A percentile compares a stretch with the other conserved stretches of the same genome.
phyloP scores from a whole-genome alignment of 2,329 filamentous ascomycete species.

The Fusarium tuaranense region DNA sequence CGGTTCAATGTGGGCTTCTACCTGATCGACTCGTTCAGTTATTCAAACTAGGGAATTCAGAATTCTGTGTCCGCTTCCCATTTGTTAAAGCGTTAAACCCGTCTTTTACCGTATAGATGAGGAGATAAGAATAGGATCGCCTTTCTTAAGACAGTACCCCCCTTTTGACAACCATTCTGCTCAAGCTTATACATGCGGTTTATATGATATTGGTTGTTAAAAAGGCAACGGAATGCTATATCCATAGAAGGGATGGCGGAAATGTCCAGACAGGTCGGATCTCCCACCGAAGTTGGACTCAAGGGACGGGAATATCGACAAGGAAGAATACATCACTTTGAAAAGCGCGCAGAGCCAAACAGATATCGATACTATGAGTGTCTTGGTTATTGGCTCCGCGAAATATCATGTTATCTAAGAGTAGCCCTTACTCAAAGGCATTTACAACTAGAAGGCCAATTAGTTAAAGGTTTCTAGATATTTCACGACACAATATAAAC shows the following conservation, averaged over 20 bases:
- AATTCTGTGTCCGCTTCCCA: not conserved
- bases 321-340: not conserved
- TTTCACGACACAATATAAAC: not conserved
- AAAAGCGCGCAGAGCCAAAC: not conserved
- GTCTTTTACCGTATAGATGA: not conserved
- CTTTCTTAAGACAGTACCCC: not conserved
- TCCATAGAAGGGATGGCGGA: not conserved
- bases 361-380: not conserved
- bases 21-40: not conserved
- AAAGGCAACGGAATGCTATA: not conserved
- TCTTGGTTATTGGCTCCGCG: not conserved
- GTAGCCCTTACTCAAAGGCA: not conserved
- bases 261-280: not conserved
- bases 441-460: not conserved
- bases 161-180: not conserved
- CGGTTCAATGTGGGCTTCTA: not conserved
- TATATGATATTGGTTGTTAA: not conserved
- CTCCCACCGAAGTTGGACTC: not conserved
- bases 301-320: not conserved
- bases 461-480: not conserved
- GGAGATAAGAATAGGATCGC: no score
- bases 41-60: not conserved
- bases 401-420: not conserved
- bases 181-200: no score
- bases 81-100: not conserved